These are phyloP conservation scores for Cylindrodendrum hubeiense DNA, from an alignment of 2,329 filamentous ascomycete genomes.

Conservation along the genomic window DNA sequence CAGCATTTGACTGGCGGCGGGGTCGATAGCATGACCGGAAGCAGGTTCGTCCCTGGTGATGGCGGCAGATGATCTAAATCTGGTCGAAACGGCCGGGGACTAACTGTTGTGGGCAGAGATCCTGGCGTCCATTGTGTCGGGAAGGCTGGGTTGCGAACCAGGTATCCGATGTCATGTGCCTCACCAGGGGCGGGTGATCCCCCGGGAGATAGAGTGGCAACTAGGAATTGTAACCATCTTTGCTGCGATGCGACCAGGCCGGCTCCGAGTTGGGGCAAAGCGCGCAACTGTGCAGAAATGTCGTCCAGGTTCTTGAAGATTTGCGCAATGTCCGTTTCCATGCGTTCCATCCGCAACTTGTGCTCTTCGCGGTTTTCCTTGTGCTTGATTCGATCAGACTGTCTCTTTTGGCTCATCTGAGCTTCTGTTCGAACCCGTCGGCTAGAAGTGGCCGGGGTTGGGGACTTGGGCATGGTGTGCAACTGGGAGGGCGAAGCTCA, in stretches of 20 bases:
- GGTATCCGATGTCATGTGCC: constrained; percentile 18
- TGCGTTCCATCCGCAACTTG: constrained; percentile 42
- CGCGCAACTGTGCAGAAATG: constrained; percentile 34
- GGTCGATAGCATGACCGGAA: constrained; percentile 28
- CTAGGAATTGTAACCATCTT: constrained; percentile 20
- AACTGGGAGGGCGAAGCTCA: background rate
- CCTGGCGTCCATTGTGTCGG: constrained; percentile 17
- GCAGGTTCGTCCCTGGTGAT: constrained; percentile 11
- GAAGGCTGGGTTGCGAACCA: constrained; percentile 14
- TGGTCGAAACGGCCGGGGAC: background rate
- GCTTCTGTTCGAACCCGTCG: constrained; percentile 40
- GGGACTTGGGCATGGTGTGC: constrained; percentile 30
- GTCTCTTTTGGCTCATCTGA: constrained; percentile 44
- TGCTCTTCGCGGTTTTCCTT: constrained; percentile 42
- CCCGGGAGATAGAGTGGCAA: constrained; percentile 1
- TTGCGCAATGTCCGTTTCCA: constrained; percentile 41
- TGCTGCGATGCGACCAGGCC: constrained; percentile 27
- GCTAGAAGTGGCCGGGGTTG: constrained; percentile 30
- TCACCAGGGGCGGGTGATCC: constrained; percentile 24
- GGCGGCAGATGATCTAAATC: constrained; percentile 20
- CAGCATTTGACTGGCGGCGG: constrained; percentile 39
- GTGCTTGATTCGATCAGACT: constrained; percentile 42
- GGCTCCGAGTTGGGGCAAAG: constrained; percentile 22
- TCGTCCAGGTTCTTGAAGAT: constrained; percentile 38
- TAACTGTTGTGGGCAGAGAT: background rate